Conservation (phyloP, 345 rosid species). For the Citrus sp. region DNA sequence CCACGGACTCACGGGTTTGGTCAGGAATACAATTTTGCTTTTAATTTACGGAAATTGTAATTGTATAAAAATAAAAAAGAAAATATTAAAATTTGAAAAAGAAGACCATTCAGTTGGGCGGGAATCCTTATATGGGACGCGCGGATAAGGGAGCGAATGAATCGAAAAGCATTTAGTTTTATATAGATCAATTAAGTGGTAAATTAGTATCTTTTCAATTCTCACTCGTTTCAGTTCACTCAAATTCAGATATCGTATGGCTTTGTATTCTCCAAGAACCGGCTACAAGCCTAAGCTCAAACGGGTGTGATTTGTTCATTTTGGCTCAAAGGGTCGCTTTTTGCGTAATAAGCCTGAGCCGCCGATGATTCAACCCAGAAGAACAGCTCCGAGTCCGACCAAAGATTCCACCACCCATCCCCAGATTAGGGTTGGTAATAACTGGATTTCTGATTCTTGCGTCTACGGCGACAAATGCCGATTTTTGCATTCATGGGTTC, state of each 20-base stretch:
- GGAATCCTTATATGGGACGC: too few species aligned
- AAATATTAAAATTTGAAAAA: too few species aligned
- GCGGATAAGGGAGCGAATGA: neutral
- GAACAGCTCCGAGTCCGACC: neutral
- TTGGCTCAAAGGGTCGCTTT: slow-evolving; percentile 1
- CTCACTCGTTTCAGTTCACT: neutral
- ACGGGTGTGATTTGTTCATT: neutral
- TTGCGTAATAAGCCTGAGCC: neutral
- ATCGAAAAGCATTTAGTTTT: neutral
- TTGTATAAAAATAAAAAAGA: too few species aligned
- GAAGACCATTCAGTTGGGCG: too few species aligned
- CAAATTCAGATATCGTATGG: neutral
- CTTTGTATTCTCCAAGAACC: neutral
- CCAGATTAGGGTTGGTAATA: neutral
- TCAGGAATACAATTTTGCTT: too few species aligned
- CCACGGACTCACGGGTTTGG: too few species aligned
- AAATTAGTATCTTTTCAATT: neutral
- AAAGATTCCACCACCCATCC: neutral
- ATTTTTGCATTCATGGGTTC: neutral
- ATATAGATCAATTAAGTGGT: too few species aligned
- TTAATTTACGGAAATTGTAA: too few species aligned
- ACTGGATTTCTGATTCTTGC: neutral
- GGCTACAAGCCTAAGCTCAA: too few species aligned
- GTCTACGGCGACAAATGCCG: neutral
- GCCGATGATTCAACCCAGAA: neutral